Evolutionary conservation across 345 rosid species (phyloP).

Genomic region (Citrus maxima): DNA sequence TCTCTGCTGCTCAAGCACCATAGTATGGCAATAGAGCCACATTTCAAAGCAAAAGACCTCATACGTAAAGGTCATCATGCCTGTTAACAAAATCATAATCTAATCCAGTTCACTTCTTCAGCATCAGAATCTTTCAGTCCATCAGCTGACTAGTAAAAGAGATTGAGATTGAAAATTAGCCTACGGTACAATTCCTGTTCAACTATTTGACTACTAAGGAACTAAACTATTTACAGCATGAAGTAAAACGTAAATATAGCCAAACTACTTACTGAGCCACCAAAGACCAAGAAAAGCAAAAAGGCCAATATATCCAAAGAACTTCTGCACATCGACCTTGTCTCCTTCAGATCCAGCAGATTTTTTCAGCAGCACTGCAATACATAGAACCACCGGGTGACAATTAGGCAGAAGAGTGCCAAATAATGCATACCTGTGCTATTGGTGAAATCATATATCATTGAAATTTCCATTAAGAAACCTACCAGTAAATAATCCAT

Average conservation of each 20-base stretch:
- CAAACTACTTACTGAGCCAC: conserved; percentile 56
- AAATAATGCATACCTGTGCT: background rate
- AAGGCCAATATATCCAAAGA: conserved; percentile 61
- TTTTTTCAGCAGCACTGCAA: conserved; percentile 56
- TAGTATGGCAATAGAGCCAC: background rate
- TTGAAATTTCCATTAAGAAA: background rate
- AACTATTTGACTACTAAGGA: background rate
- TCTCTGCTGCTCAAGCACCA: background rate
- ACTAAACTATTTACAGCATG: background rate
- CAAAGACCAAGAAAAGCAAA: conserved; percentile 58
- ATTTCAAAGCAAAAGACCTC: background rate
- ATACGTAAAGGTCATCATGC: background rate
- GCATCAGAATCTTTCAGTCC: background rate
- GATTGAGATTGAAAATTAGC: background rate
- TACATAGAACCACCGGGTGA: background rate
- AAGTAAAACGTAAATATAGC: background rate
- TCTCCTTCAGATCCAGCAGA: conserved; percentile 54
- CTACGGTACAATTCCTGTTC: background rate
- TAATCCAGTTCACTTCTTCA: background rate
- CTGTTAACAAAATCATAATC: background rate
- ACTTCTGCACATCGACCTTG: conserved; percentile 51
- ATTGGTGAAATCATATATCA: background rate
- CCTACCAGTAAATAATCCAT: conserved; percentile 59
- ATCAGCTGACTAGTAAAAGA: background rate
- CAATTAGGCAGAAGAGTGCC: background rate